Evolutionary conservation across 768 basidiomycete species (phyloP), one percentile per base, ranked within the genome.

Genomic region (Trichaptum fuscoviolaceum): DNA sequence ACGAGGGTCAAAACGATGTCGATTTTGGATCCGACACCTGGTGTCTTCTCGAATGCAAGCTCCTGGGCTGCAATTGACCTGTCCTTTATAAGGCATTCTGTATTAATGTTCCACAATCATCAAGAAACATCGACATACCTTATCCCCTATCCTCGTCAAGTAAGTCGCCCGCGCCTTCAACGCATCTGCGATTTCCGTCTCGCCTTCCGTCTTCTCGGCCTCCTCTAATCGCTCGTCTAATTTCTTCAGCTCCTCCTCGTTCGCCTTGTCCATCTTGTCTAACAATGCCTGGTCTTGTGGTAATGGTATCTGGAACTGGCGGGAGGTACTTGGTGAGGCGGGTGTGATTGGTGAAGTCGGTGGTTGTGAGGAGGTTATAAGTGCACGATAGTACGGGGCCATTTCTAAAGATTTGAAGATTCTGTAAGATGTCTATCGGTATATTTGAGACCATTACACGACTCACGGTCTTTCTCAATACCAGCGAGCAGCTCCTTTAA

Each of bases 1-100:
- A 93, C 88, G 66, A 96, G 87, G 1, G 93, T 88, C 35, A 99
- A 85, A 0, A 91, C 89, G 67, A 97, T 89, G 76, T 99, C 96
- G 75, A 99, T 99, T 68, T 93, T 83, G 10, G 93, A 91, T 10
- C 96, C 96, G 7, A 97, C 81, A 0, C 95, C 96, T 2, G 96
- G 91, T 0, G 92, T 96, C 79, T 97, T 97, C 77, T 91, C 88
- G 18, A 97, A 77, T 0, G 96, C 96, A 1, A 90, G 81, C 66
- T 89, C 87, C 73, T 95, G 89, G 0, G 96, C 95, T 58, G 84
- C 85, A 18, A 95, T 74, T 0, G 95, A 88, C n/a, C 82, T 80
- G 58, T 95, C 93, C 93, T 96, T 67, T 3, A 15, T 64, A 61
- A 60, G 24, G 36, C 2, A 34, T 17, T 60, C 64, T 27, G n/a